Conservation (phyloP, 139 green algal species). For the Tetraselmis chui region DNA sequence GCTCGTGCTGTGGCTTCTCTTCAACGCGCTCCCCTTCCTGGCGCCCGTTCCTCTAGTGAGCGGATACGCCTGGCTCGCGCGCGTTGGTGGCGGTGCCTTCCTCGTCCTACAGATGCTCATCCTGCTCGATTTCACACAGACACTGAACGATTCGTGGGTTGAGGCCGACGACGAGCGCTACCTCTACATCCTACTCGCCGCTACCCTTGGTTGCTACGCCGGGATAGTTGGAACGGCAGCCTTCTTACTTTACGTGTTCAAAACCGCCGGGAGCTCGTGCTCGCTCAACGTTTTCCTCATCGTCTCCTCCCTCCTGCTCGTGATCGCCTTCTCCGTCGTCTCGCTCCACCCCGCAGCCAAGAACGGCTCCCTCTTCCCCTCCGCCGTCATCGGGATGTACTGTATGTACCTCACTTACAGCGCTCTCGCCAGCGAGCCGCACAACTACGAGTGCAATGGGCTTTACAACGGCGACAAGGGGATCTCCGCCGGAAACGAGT, state of each 20-base stretch:
- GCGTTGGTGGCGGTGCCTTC: conserved; percentile 82
- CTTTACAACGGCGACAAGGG: conserved; percentile 44
- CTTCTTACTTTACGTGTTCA: conserved; percentile 84
- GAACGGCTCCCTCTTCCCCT: conserved; percentile 84
- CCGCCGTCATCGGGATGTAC: conserved; percentile 78
- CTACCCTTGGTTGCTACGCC: conserved; percentile 62
- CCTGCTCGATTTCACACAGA: conserved; percentile 84
- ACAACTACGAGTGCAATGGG: conserved; percentile 88
- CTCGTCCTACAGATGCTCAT: conserved; percentile 94
- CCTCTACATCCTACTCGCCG: conserved; percentile 72
- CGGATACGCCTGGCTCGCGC: conserved; percentile 69
- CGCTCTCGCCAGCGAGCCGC: conserved; percentile 75
- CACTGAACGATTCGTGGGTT: conserved; percentile 91
- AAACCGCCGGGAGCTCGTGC: conserved; percentile 66
- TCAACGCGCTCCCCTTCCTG: conserved; percentile 78
- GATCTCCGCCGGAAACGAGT: conserved; percentile 58
- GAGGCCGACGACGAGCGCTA: conserved; percentile 70
- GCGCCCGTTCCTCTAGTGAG: conserved; percentile 65
- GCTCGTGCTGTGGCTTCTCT: conserved; percentile 67
- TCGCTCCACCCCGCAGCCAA: conserved; percentile 47
- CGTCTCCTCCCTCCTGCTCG: conserved; percentile 64
- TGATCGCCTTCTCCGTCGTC: conserved; percentile 47
- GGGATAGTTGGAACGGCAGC: conserved; percentile 30
- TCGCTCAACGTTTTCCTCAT: conserved; percentile 85
- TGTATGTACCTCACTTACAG: conserved; percentile 83